These are phyloP conservation scores for Bryoerythrophyllum caledonicum DNA, from an alignment of 225 moss, liverwort and hornwort species.

Conservation along the genomic window DNA sequence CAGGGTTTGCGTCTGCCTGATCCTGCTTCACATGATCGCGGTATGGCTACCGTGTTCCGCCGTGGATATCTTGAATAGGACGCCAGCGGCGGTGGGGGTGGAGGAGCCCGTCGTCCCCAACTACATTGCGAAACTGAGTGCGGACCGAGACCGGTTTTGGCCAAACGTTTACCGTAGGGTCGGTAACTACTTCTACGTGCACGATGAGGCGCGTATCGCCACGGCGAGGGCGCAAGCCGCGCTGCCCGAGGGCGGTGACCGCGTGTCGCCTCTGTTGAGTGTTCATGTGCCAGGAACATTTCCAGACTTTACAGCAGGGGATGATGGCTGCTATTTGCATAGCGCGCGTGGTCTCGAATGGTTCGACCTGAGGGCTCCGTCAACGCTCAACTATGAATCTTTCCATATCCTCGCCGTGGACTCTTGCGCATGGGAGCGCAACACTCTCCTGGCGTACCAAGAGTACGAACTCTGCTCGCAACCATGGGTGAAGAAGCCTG, in stretches of 20 bases:
- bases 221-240: conserved; percentile 13
- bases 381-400: rapidly evolving
- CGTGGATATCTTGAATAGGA: too few relatives aligned
- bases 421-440: not conserved
- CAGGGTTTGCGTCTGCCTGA: too few relatives aligned
- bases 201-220: not conserved
- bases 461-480: not conserved
- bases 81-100: too few relatives aligned
- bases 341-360: not conserved
- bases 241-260: not conserved
- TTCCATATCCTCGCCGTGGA: not conserved
- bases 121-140: not conserved
- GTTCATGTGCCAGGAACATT: not conserved
- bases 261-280: too few relatives aligned
- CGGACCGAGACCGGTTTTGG: not conserved
- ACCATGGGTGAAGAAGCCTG: conserved; percentile 3
- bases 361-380: not conserved
- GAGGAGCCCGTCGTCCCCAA: too few relatives aligned
- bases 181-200: conserved; percentile 10
- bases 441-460: rapidly evolving
- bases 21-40: too few relatives aligned
- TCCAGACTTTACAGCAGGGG: conserved; percentile 10
- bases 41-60: too few relatives aligned
- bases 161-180: not conserved
- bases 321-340: not conserved